Conservation (phyloP, 495 filamentous ascomycete species). For the Amniculicola lignicola region DNA sequence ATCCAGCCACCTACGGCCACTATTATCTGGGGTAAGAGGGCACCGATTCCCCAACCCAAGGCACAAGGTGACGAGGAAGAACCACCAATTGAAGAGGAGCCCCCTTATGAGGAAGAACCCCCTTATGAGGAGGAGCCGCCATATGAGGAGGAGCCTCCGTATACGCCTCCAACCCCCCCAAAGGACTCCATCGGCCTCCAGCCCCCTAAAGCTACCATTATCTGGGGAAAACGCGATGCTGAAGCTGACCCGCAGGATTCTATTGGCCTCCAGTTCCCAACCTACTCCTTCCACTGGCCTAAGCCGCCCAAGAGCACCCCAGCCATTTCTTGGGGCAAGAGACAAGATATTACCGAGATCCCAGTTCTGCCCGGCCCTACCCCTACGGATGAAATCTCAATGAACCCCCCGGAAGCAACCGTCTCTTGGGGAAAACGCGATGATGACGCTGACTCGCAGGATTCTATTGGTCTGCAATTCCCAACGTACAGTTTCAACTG, state of each 20-base stretch:
- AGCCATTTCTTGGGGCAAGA: conserved; percentile 5
- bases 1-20: conserved; percentile 1
- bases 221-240: conserved; percentile 11
- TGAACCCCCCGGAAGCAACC: neutral
- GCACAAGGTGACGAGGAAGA: conserved; percentile 7
- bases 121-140: conserved; percentile 7
- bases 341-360: neutral
- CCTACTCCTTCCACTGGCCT: conserved; percentile 2
- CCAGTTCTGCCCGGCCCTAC: conserved; percentile 3
- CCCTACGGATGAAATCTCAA: neutral
- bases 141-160: too few species aligned
- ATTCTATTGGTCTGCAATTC: conserved; percentile 4
- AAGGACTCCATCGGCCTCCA: conserved; percentile 1
- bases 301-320: conserved; percentile 2
- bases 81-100: neutral
- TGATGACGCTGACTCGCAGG: neutral
- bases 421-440: conserved; percentile 8
- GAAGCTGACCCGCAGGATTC: conserved; percentile 8
- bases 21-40: conserved; percentile 8
- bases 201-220: conserved; percentile 10
- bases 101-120: neutral
- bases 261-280: conserved; percentile 8
- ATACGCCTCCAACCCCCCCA: conserved; percentile 1
- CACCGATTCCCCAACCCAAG: too few species aligned
- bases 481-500: conserved; percentile 1